phyloP scores from a whole-genome alignment of 106 monocot species.

The Phalaenopsis aphrodite region DNA sequence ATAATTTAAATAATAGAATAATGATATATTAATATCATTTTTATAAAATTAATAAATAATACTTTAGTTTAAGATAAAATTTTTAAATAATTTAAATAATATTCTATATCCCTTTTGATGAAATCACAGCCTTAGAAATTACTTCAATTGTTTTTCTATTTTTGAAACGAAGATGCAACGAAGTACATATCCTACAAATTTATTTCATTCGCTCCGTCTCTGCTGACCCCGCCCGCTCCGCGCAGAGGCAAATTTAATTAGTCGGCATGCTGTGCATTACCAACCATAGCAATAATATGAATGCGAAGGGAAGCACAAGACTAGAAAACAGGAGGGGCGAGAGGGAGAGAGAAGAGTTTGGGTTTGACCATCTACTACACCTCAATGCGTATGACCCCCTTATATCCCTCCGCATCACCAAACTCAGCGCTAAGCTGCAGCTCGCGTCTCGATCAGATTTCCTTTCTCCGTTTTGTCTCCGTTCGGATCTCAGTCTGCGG shows the following conservation, averaged over 20 bases:
- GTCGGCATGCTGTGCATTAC: slow-evolving; percentile 3
- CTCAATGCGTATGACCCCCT: slow-evolving; percentile 5
- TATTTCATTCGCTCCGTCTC: slow-evolving; percentile 4
- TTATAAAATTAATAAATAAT: no score
- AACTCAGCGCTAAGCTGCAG: not conserved
- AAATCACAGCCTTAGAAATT: not conserved
- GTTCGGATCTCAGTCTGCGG: not conserved
- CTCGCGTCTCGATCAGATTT: not conserved
- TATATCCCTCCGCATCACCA: not conserved
- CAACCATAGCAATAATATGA: not conserved
- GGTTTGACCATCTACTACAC: slow-evolving; percentile 14
- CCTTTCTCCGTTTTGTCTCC: not conserved
- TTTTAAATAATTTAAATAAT: no score
- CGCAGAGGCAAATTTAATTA: not conserved
- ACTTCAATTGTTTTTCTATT: not conserved
- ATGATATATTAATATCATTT: no score
- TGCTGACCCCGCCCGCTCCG: not conserved
- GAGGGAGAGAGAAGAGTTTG: slow-evolving; percentile 8
- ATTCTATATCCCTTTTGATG: no score
- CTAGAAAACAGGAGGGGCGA: not conserved
- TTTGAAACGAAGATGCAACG: not conserved
- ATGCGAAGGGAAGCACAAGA: not conserved
- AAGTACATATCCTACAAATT: not conserved
- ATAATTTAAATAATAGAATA: no score
- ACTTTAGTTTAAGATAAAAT: no score